These are phyloP conservation scores for Ophiosphaerella narmari DNA, from an alignment of 2,329 filamentous ascomycete genomes.

Conservation along the genomic window DNA sequence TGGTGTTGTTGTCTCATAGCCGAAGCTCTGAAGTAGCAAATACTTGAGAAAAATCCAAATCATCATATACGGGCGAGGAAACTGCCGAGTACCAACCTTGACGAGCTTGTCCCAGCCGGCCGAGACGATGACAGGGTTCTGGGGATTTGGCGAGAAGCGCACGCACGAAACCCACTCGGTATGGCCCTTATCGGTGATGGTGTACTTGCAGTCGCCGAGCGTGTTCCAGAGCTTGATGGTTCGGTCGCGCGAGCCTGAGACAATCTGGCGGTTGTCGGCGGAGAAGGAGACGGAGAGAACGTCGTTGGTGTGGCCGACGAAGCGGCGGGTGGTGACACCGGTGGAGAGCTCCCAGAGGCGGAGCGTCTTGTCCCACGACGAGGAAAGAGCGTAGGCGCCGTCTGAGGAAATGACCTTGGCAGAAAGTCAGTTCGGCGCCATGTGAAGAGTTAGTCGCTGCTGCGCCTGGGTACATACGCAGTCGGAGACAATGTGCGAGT, in stretches of 20 bases:
- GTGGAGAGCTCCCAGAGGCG: conserved; percentile 98
- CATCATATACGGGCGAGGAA: conserved; percentile 72
- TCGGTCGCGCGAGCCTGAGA: conserved; percentile 96
- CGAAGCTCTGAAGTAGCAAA: conserved; percentile 99
- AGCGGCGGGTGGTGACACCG: conserved; percentile 95
- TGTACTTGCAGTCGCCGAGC: conserved; percentile 99
- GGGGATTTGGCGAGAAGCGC: conserved; percentile 99
- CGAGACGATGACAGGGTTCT: conserved; percentile 99
- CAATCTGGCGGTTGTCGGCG: conserved; percentile 99
- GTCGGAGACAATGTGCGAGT: conserved; percentile 99
- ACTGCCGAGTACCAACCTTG: conserved; percentile 77
- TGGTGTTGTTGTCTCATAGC: conserved; percentile 98
- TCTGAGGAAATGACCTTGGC: conserved; percentile 96
- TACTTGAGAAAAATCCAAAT: conserved; percentile 79
- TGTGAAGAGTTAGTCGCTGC: conserved; percentile 20
- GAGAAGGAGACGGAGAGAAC: conserved; percentile 99
- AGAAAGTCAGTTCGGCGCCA: conserved; percentile 41
- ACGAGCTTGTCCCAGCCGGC: conserved; percentile 99
- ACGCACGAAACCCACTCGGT: conserved; percentile 99
- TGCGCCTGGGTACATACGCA: conserved; percentile 72
- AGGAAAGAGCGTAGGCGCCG: conserved; percentile 97
- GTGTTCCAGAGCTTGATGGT: conserved; percentile 99
- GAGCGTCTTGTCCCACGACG: conserved; percentile 99
- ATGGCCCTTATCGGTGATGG: conserved; percentile 99
- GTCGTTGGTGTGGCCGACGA: conserved; percentile 99